Evolutionary conservation across 1,284 basidiomycete genomes (phyloP).

Genomic region (Melanopsichium pennsylvanicum): DNA sequence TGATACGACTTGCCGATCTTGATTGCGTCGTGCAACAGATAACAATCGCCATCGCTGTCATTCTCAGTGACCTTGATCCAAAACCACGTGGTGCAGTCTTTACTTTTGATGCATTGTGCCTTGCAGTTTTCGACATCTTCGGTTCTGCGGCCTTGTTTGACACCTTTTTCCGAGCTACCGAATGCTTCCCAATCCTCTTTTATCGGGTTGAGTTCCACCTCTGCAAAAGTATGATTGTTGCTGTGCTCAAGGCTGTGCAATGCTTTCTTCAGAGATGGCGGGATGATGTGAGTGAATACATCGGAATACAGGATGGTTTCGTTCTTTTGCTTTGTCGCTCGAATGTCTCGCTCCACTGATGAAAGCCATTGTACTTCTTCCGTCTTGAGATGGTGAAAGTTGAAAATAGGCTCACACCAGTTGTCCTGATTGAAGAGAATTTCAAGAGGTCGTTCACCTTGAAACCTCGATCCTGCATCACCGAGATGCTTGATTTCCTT

Average conservation of each 20-base stretch:
- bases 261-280: slow-evolving; percentile 1
- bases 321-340: neutral
- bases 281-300: slow-evolving; percentile 15
- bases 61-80: slow-evolving; percentile 18
- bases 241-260: neutral
- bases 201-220: slow-evolving; percentile 12
- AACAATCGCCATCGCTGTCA: slow-evolving; percentile 14
- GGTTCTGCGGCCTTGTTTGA: neutral
- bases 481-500: slow-evolving; percentile 7
- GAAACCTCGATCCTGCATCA: slow-evolving; percentile 15
- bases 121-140: slow-evolving; percentile 2
- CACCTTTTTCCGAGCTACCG: slow-evolving; percentile 3
- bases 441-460: slow-evolving; percentile 14
- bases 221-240: neutral
- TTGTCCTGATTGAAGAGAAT: slow-evolving; percentile 15
- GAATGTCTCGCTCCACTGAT: slow-evolving; percentile 7
- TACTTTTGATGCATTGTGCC: slow-evolving; percentile 8
- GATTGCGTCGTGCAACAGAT: slow-evolving; percentile 17
- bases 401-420: slow-evolving; percentile 28
- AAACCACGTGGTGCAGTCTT: slow-evolving; percentile 27
- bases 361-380: slow-evolving; percentile 6
- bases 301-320: slow-evolving; percentile 19
- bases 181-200: slow-evolving; percentile 25
- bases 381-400: slow-evolving; percentile 29
- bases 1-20: slow-evolving; percentile 20